A percentile compares a stretch with the other conserved stretches of the same genome.
Conservation (phyloP, 441 rosid species). For the Flueggea neowawraea region DNA sequence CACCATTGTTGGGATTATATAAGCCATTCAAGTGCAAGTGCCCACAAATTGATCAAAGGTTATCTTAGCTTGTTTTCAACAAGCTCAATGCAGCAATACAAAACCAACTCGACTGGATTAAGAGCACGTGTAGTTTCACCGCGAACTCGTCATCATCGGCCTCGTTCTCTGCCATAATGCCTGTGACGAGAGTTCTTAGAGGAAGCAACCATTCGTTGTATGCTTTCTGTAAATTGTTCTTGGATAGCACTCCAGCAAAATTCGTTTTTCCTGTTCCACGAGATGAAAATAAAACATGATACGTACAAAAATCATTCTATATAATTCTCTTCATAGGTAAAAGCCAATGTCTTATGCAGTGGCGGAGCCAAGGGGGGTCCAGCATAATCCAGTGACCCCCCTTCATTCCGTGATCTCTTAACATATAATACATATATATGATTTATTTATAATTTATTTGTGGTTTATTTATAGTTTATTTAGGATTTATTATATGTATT, state of each 20-base stretch:
- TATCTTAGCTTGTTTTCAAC: conserved; percentile 60
- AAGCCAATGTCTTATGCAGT: too few species aligned
- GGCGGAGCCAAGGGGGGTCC: too few species aligned
- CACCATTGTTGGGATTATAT: too few species aligned
- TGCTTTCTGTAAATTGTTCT: conserved; percentile 56
- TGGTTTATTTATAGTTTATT: too few species aligned
- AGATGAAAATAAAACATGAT: conserved; percentile 11
- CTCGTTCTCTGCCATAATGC: conserved; percentile 44
- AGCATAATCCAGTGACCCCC: too few species aligned
- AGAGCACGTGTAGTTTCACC: conserved; percentile 35
- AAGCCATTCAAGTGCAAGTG: background rate
- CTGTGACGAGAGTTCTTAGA: conserved; percentile 53
- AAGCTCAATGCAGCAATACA: conserved; percentile 88
- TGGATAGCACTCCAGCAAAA: conserved; percentile 42
- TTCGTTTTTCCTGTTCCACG: too few species aligned
- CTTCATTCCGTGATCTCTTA: too few species aligned
- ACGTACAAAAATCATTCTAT: background rate
- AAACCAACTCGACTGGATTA: conserved; percentile 65
- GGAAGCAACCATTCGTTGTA: conserved; percentile 85
- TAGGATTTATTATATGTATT: too few species aligned
- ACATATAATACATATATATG: too few species aligned
- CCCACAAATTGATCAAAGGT: conserved; percentile 2
- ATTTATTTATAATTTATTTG: too few species aligned
- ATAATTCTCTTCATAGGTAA: too few species aligned
- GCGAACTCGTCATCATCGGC: conserved; percentile 36